Evolutionary conservation across 2,329 filamentous ascomycete genomes (phyloP), one percentile per base, ranked within the genome.

Genomic region (Tolypocladium nubicola): DNA sequence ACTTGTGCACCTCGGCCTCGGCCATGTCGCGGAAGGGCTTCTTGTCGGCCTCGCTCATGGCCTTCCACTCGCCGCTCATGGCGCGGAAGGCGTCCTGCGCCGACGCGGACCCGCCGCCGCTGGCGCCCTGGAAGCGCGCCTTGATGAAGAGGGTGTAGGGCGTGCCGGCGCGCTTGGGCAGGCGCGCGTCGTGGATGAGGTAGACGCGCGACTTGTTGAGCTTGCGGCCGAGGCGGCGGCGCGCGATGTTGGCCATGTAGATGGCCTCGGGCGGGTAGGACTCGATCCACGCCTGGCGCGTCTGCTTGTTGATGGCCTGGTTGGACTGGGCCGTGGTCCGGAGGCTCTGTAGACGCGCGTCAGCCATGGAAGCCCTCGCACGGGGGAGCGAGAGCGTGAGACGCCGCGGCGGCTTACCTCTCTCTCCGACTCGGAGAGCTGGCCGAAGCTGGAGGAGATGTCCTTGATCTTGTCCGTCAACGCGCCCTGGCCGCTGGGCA

Each of bases 261-360:
- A 82, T 76, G 37, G 71, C 67, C 54, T 67, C 64, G 3, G 70
- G 67, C 4, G 74, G 66, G 62, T 76, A 65, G 35, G 66, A 69
- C 59, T 76, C 69, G n/a, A 83, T 66, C 80, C 81, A 84, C 19
- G 71, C 67, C 67, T 76, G 73, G 64, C 71, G 71, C 21, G 66
- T 62, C 10, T 66, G 70, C 10, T 67, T 62, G 64, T 80, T 80
- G 62, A 62, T 59, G 23, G 64, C 61, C 53, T 68, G 69, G 70
- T 82, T 82, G 61, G 72, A 61, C 2, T 66, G 57, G 35, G 67
- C 71, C 14, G 43, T 63, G 26, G 66, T 61, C n/a, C 66, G 45
- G 33, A 80, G 68, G 45, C 62, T 57, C 68, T 71, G 49, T 7
- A 30, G 30, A 41, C 10, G 14, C 2, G n/a, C 14, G 60, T 59